Percentiles rank a stretch among this genome's conserved stretches.
phyloP scores from a whole-genome alignment of 208 protist species.

The Porcisia deanei region DNA sequence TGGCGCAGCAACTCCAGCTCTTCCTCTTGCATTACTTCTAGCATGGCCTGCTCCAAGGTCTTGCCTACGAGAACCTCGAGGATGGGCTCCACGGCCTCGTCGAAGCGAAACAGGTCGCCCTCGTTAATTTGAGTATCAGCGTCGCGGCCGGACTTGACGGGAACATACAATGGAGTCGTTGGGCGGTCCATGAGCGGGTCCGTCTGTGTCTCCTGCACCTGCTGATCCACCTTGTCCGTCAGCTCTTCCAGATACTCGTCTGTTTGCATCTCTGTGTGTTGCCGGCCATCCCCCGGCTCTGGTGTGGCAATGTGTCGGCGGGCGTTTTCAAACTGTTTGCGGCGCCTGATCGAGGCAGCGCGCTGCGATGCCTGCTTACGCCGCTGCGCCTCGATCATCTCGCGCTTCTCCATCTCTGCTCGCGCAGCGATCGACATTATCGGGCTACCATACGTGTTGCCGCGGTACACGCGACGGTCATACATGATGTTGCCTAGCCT shows the following conservation, averaged over 20 bases:
- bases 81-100: conserved; percentile 96
- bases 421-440: conserved; percentile 80
- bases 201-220: conserved; percentile 93
- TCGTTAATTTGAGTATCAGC: conserved; percentile 96
- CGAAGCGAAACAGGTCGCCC: conserved; percentile 98
- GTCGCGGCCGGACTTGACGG: conserved; percentile 94
- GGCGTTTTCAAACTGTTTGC: conserved; percentile 60
- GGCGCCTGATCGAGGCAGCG: conserved; percentile 60
- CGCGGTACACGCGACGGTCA: conserved; percentile 94
- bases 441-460: conserved; percentile 94
- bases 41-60: conserved; percentile 97
- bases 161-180: conserved; percentile 93
- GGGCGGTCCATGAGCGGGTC: conserved; percentile 96
- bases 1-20: conserved; percentile 93
- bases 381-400: conserved; percentile 61
- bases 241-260: conserved; percentile 97
- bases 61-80: conserved; percentile 97
- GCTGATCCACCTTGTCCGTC: conserved; percentile 80
- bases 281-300: conserved; percentile 87
- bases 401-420: conserved; percentile 66
- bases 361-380: conserved; percentile 69
- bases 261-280: conserved; percentile 96
- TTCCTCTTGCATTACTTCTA: conserved; percentile 98
- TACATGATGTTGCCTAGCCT: conserved; percentile 96
- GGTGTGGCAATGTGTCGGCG: conserved; percentile 71